Evolutionary conservation across 1,139 yeast genomes (phyloP).

Genomic region (Trichomonascaceae sp.): DNA sequence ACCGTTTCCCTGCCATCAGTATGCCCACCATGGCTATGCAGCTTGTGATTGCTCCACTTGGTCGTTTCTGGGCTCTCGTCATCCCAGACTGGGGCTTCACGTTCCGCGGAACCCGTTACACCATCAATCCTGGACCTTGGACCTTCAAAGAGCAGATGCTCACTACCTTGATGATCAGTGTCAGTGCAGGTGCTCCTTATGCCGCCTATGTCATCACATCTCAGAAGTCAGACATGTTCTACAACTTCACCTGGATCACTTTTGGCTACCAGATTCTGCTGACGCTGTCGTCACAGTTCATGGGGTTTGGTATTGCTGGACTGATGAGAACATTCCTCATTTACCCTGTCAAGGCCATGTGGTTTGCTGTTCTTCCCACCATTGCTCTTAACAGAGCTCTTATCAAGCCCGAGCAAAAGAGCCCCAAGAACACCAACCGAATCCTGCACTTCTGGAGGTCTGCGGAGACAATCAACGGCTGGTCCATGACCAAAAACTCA

Average conservation of each 20-base stretch:
- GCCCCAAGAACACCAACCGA: too few relatives aligned
- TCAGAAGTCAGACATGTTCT: constrained; percentile 19
- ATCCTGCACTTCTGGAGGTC: too few relatives aligned
- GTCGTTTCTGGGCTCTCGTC: constrained; percentile 32
- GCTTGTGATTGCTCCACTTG: constrained; percentile 33
- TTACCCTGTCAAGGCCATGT: constrained; percentile 21
- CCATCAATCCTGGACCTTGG: constrained; percentile 52
- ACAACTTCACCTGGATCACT: constrained; percentile 14
- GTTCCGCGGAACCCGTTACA: constrained; percentile 25
- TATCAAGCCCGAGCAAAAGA: constrained; percentile 30
- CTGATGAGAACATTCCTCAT: constrained; percentile 31
- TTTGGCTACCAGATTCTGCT: constrained; percentile 34
- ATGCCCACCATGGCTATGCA: constrained; percentile 34
- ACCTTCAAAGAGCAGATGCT: constrained; percentile 50
- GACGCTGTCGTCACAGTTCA: constrained; percentile 40
- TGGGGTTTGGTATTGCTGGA: constrained; percentile 40
- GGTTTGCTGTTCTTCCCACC: constrained; percentile 26
- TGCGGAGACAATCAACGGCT: constrained; percentile 33
- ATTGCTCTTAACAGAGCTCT: constrained; percentile 19
- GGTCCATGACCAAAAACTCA: constrained; percentile 28
- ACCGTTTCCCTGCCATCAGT: constrained; percentile 38
- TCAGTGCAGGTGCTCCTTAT: constrained; percentile 31
- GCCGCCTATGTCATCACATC: constrained; percentile 22
- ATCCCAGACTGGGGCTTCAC: constrained; percentile 38
- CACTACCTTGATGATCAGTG: constrained; percentile 36